Base-by-base conservation (phyloP, 2,329 filamentous ascomycete species). In the Plenodomus tracheiphilus region DNA sequence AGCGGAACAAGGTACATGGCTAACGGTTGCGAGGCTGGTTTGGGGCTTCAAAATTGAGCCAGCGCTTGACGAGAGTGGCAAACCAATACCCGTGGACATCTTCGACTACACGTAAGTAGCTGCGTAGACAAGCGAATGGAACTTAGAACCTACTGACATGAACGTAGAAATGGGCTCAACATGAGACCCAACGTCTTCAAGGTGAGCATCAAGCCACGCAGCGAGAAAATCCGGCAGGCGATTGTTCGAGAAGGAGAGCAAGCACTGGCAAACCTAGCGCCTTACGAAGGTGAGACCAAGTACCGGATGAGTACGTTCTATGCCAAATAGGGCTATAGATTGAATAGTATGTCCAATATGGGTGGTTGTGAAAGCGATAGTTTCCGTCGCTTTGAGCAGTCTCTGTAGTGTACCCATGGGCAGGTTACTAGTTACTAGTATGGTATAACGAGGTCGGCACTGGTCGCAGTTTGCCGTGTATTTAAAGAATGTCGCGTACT, bases 1-100 rank as follows among this genome's bases (percentile, higher is more conserved):
- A 16, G 82, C 82, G 1, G 82, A 85, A 65, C 80, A 84, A 59
- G 81, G 82, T 5, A 81, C 81, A 0, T 85, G 81, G 75, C 77
- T 85, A 58, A 82, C 79, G 0, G 74, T 85, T 38, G 79, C 80
- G 8, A 70, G 82, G 13, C 59, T 85, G 21, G 70, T 85, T 6
- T 85, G 83, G 81, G 81, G 75, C 0, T 85, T 84, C 58, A 73
- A 75, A 46, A 78, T 84, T 47, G 64, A 73, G 43, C 73, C 75
- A 38, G 72, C 66, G 25, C 46, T 73, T 11, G 73, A 77, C 58
- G 58, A 59, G 21, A 52, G 68, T 22, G 80, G 80, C 0, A 75
- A 73, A 19, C 71, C 75, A 16, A 72, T 81, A 16, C 75, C 78
- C 1, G 79, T 84, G 34, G 81, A 85, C 51, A 83, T 84, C 35